These are phyloP conservation scores for Letharia lupina DNA, from an alignment of 495 filamentous ascomycete species.

Conservation along the genomic window DNA sequence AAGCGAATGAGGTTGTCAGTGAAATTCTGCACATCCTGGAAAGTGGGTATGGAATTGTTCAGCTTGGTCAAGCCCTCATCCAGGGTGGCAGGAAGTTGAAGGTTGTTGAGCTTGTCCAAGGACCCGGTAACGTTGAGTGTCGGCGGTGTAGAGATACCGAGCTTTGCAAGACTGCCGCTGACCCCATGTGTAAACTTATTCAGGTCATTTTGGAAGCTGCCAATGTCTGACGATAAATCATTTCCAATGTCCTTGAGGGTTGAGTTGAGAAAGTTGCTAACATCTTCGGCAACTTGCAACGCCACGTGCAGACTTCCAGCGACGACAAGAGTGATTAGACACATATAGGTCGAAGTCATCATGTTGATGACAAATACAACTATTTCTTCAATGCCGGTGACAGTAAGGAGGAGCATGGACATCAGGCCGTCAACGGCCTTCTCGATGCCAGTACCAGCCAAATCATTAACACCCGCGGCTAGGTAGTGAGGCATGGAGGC, in stretches of 20 bases:
- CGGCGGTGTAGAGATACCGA: slow-evolving; percentile 31
- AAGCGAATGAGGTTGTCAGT: slow-evolving; percentile 59
- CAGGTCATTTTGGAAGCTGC: slow-evolving; percentile 50
- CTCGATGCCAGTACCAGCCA: slow-evolving; percentile 70
- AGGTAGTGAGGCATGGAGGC: slow-evolving; percentile 96
- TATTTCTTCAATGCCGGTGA: slow-evolving; percentile 79
- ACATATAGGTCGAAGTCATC: slow-evolving; percentile 79
- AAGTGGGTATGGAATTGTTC: slow-evolving; percentile 71
- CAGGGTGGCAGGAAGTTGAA: slow-evolving; percentile 59
- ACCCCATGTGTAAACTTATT: slow-evolving; percentile 39
- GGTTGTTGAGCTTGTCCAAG: slow-evolving; percentile 55
- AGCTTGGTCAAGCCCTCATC: slow-evolving; percentile 55
- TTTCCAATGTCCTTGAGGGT: slow-evolving; percentile 57
- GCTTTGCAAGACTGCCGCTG: too few species aligned
- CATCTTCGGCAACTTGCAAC: slow-evolving; percentile 58
- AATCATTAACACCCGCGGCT: slow-evolving; percentile 74
- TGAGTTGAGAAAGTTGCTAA: slow-evolving; percentile 62
- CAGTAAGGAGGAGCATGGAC: slow-evolving; percentile 61
- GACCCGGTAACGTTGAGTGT: slow-evolving; percentile 50
- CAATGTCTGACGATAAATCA: slow-evolving; percentile 48
- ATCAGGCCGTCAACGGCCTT: slow-evolving; percentile 68
- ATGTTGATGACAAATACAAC: slow-evolving; percentile 85
- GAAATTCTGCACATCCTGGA: slow-evolving; percentile 70
- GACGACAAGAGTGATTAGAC: slow-evolving; percentile 73
- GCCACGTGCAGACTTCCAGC: slow-evolving; percentile 66